These are phyloP conservation scores for Pisolithus thermaeus DNA, from an alignment of 1,284 basidiomycete genomes.

Conservation along the genomic window DNA sequence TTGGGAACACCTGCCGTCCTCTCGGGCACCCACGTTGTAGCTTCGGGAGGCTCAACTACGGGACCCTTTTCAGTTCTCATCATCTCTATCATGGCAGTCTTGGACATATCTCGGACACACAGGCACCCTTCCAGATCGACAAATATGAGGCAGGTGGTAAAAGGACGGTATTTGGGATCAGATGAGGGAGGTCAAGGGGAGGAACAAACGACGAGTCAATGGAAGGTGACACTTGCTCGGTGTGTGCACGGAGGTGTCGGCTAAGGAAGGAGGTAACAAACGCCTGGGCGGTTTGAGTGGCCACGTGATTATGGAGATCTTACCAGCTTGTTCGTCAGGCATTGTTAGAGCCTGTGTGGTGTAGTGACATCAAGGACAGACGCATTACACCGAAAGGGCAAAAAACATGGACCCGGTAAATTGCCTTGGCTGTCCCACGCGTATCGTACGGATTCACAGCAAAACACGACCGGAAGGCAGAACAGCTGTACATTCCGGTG, in stretches of 20 bases:
- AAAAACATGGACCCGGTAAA: conserved; percentile 41
- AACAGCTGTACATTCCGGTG: conserved; percentile 81
- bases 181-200: conserved; percentile 42
- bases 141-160: conserved; percentile 59
- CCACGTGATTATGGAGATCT: conserved; percentile 81
- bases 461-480: conserved; percentile 81
- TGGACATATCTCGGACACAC: conserved; percentile 52
- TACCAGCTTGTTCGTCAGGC: conserved; percentile 79
- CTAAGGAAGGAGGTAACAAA: conserved; percentile 79
- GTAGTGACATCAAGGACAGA: background rate
- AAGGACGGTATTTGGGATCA: conserved; percentile 60
- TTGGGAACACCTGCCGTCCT: no score
- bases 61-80: no score
- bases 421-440: conserved; percentile 69
- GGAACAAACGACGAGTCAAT: conserved; percentile 35
- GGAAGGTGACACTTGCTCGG: conserved; percentile 46
- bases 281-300: conserved; percentile 82
- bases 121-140: conserved; percentile 80
- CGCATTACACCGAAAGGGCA: background rate
- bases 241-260: conserved; percentile 62
- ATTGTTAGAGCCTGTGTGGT: conserved; percentile 62
- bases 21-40: no score
- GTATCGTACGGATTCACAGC: conserved; percentile 83
- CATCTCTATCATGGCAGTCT: background rate
- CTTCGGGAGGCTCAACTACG: no score